Percentiles rank a stretch among this genome's conserved stretches.
Evolutionary conservation across 148 eudicot genomes (phyloP).

Genomic region (Salicornia ramosissima): DNA sequence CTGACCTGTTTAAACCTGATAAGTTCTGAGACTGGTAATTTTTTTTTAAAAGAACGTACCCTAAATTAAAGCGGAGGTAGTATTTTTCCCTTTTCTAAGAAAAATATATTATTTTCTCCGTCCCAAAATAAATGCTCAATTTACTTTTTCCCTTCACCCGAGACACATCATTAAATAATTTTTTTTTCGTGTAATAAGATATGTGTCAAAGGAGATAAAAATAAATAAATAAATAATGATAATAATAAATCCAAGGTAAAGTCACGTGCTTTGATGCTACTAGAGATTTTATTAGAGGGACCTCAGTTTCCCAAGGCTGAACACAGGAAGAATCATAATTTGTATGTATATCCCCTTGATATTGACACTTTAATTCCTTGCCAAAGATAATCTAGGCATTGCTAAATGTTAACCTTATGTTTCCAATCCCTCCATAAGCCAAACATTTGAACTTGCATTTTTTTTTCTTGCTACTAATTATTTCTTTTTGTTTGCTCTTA

Average conservation of each 20-base stretch:
- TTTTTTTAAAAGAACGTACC: too few species aligned
- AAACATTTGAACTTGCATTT: slow-evolving; percentile 17
- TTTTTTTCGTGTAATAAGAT: too few species aligned
- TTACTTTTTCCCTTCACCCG: too few species aligned
- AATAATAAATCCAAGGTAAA: slow-evolving; percentile 23
- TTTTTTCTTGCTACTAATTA: neutral
- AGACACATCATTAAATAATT: too few species aligned
- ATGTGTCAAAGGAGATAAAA: neutral
- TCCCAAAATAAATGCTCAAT: too few species aligned
- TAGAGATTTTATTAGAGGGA: slow-evolving; percentile 16
- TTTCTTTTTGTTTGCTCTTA: too few species aligned
- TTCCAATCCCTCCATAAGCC: slow-evolving; percentile 17
- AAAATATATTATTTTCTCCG: too few species aligned
- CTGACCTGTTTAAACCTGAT: too few species aligned
- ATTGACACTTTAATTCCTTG: slow-evolving; percentile 20
- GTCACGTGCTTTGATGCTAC: slow-evolving; percentile 40
- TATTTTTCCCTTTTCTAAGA: too few species aligned
- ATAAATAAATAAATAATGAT: neutral
- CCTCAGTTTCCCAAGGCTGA: slow-evolving; percentile 1
- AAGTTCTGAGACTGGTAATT: too few species aligned
- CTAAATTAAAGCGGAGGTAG: too few species aligned
- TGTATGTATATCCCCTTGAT: neutral
- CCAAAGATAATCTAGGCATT: slow-evolving; percentile 32
- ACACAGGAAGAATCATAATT: slow-evolving; percentile 17
- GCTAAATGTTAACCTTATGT: slow-evolving; percentile 38